Percentiles rank a stretch among this genome's conserved stretches.
These are phyloP conservation scores for Sordaria brevicollis DNA, from an alignment of 495 filamentous ascomycete genomes.

Conservation along the genomic window DNA sequence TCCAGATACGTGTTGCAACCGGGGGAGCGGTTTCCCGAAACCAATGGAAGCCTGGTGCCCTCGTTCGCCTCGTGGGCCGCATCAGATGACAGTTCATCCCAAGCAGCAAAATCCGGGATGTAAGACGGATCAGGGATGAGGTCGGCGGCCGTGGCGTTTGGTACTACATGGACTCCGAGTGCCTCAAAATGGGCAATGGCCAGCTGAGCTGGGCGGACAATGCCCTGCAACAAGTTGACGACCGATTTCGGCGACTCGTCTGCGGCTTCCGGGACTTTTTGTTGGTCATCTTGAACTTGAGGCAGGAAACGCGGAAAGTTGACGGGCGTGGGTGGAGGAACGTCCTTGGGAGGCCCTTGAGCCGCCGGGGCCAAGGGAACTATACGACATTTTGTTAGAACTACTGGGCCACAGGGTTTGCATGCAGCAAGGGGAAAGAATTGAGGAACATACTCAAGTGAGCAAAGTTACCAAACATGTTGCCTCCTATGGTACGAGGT, in stretches of 20 bases:
- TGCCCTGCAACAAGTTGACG: slow-evolving; percentile 31
- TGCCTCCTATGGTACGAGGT: background rate
- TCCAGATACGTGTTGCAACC: slow-evolving; percentile 42
- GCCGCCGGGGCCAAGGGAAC: slow-evolving; percentile 19
- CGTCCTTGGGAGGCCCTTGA: slow-evolving; percentile 29
- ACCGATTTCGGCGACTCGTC: slow-evolving; percentile 20
- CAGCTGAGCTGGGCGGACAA: slow-evolving; percentile 38
- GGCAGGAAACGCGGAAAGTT: slow-evolving; percentile 37
- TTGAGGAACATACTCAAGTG: slow-evolving; percentile 22
- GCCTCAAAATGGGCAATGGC: slow-evolving; percentile 36
- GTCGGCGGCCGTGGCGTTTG: slow-evolving; percentile 29
- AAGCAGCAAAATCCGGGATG: slow-evolving; percentile 35
- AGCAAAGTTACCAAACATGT: slow-evolving; percentile 26
- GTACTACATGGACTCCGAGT: slow-evolving; percentile 38
- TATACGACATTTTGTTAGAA: slow-evolving; percentile 21
- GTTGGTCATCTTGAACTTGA: slow-evolving; percentile 11
- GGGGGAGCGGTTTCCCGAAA: slow-evolving; percentile 37
- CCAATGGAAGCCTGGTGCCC: slow-evolving; percentile 30
- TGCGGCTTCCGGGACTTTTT: background rate
- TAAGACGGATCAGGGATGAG: slow-evolving; percentile 37
- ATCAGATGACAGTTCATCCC: slow-evolving; percentile 35
- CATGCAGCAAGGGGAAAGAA: background rate
- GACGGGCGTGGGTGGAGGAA: slow-evolving; percentile 44
- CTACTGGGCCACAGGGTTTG: background rate
- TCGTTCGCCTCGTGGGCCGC: slow-evolving; percentile 32